phyloP scores from a whole-genome alignment of 208 protist genomes.

The Crithidia sp. region DNA sequence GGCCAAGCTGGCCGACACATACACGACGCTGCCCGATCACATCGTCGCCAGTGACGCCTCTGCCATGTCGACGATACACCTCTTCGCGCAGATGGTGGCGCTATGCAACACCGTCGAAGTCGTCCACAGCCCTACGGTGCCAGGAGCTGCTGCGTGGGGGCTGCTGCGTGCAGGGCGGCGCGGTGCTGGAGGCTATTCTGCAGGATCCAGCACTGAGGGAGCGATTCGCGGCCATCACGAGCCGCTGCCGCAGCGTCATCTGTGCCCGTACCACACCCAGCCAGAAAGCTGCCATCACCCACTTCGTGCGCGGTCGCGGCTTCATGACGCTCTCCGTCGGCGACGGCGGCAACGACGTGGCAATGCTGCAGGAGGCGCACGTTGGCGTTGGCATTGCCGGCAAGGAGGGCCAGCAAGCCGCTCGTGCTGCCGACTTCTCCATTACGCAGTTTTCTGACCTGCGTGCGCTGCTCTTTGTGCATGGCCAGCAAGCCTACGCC shows the following conservation, averaged over 20 bases:
- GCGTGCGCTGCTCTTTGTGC: constrained; percentile 92
- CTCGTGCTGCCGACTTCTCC: constrained; percentile 93
- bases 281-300: constrained; percentile 92
- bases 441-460: constrained; percentile 94
- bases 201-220: constrained; percentile 34
- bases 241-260: constrained; percentile 87
- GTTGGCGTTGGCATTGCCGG: constrained; percentile 93
- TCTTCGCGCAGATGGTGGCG: constrained; percentile 72
- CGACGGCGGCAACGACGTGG: constrained; percentile 96
- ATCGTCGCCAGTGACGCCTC: not conserved
- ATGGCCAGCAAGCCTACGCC: constrained; percentile 94
- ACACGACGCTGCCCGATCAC: constrained; percentile 2
- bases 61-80: constrained; percentile 25
- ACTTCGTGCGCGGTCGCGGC: constrained; percentile 65
- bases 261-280: constrained; percentile 94
- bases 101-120: constrained; percentile 93
- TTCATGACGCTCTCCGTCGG: constrained; percentile 93
- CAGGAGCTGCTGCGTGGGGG: not conserved
- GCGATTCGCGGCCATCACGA: constrained; percentile 60
- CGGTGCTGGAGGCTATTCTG: constrained; percentile 78
- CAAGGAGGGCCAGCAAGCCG: constrained; percentile 94
- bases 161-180: constrained; percentile 52
- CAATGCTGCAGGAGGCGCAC: constrained; percentile 95
- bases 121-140: not conserved
- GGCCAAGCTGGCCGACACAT: constrained; percentile 12